Percentiles rank a stretch among this genome's conserved stretches.
These are phyloP conservation scores for Phanerodontia chrysosporium DNA, from an alignment of 768 basidiomycete genomes.

Conservation along the genomic window DNA sequence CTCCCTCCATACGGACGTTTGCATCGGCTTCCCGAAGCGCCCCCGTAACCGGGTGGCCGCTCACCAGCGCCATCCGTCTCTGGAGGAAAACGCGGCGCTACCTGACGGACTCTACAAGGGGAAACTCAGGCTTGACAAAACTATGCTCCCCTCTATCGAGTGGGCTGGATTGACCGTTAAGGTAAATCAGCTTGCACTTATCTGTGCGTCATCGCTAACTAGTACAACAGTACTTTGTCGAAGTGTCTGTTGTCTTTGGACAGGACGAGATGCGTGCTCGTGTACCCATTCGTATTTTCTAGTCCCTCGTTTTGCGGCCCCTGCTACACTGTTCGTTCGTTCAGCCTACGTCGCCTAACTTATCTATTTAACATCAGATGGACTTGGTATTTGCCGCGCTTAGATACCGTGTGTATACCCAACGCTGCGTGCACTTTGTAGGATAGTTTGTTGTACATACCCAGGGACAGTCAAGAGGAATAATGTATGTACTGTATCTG, in stretches of 20 bases:
- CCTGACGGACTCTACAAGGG: conserved; percentile 70
- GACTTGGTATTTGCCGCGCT: not conserved
- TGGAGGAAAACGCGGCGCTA: conserved; percentile 43
- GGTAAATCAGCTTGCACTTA: conserved; percentile 35
- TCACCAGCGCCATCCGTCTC: conserved; percentile 37
- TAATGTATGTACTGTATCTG: too few relatives aligned
- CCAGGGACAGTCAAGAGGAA: not conserved
- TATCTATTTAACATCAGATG: not conserved
- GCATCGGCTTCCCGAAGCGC: conserved; percentile 69
- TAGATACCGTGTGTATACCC: not conserved
- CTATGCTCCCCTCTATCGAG: conserved; percentile 61
- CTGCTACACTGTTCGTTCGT: not conserved
- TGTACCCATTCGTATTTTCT: conserved; percentile 57
- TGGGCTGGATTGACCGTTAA: conserved; percentile 67
- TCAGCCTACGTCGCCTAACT: not conserved
- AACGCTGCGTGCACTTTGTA: not conserved
- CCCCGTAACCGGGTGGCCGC: conserved; percentile 43
- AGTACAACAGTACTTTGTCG: conserved; percentile 59
- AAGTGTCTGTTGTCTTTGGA: conserved; percentile 62
- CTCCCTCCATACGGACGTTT: conserved; percentile 47
- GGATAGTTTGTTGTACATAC: not conserved
- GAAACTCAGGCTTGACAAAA: conserved; percentile 48
- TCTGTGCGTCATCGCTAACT: not conserved
- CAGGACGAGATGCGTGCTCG: conserved; percentile 60
- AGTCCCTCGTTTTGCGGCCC: conserved; percentile 8